Conservation (phyloP, 1,284 basidiomycete genomes). For the Leccinum pseudoinsigne region DNA sequence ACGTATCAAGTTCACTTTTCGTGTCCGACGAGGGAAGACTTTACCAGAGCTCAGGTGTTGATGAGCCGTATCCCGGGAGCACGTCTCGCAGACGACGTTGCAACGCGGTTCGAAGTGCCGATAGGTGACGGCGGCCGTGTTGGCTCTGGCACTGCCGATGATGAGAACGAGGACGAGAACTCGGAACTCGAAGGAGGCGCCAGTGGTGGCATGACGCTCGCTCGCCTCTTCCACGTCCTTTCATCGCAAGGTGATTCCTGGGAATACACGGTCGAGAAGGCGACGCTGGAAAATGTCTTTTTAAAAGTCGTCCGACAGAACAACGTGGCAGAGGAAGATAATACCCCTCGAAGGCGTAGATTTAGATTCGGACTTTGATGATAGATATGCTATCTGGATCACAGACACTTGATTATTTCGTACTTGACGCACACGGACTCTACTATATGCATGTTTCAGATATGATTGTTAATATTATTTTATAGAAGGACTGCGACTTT, state of each 20-base stretch:
- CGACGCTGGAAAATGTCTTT: constrained; percentile 71
- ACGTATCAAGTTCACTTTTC: constrained; percentile 81
- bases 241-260: constrained; percentile 51
- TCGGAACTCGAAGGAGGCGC: not conserved
- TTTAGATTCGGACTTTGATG: not conserved
- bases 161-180: not conserved
- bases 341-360: not conserved
- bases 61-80: constrained; percentile 66
- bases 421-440: no score
- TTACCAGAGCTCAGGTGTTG: constrained; percentile 52
- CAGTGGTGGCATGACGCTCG: constrained; percentile 42
- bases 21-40: constrained; percentile 60
- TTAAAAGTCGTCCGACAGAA: constrained; percentile 71
- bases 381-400: not conserved
- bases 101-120: constrained; percentile 77
- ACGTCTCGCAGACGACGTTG: constrained; percentile 73
- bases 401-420: not conserved
- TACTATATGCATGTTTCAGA: no score
- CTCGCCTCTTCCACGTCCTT: constrained; percentile 56
- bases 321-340: constrained; percentile 52
- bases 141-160: not conserved
- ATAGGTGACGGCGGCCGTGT: constrained; percentile 33
- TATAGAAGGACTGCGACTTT: no score
- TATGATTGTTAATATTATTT: no score
- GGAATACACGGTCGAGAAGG: constrained; percentile 69